phyloP scores from a whole-genome alignment of 257 asterid genomes.

The Solanum pimpinellifolium region DNA sequence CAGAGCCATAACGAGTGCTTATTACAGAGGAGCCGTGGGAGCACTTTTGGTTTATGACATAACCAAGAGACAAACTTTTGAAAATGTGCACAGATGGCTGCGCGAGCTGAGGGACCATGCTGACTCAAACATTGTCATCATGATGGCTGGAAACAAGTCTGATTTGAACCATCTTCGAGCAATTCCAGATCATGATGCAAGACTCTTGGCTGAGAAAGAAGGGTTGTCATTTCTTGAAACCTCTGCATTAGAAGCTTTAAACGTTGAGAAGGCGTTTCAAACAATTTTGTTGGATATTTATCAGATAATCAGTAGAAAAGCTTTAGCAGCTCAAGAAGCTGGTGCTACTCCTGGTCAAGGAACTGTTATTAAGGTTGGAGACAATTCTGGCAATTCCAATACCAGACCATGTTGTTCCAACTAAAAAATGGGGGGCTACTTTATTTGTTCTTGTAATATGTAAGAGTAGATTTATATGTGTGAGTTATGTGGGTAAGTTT shows the following conservation, averaged over 20 bases:
- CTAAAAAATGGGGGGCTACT: not conserved
- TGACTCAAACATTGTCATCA: slow-evolving; percentile 37
- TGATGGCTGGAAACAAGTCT: slow-evolving; percentile 36
- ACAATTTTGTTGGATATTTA: slow-evolving; percentile 33
- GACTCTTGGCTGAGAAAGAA: slow-evolving; percentile 36
- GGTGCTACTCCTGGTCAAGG: slow-evolving; percentile 25
- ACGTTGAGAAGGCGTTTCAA: slow-evolving; percentile 32
- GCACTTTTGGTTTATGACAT: slow-evolving; percentile 35
- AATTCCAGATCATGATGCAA: slow-evolving; percentile 27
- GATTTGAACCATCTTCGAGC: slow-evolving; percentile 32
- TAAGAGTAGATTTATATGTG: not conserved
- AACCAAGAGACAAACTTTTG: slow-evolving; percentile 31
- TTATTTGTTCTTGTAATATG: not conserved
- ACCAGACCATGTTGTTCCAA: slow-evolving; percentile 25
- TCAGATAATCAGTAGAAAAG: slow-evolving; percentile 37
- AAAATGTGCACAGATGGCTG: slow-evolving; percentile 30
- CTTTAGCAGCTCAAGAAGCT: slow-evolving; percentile 37
- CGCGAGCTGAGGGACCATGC: slow-evolving; percentile 36
- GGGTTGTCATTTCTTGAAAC: slow-evolving; percentile 33
- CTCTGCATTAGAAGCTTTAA: slow-evolving; percentile 31
- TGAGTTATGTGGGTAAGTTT: not conserved
- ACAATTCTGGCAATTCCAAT: slow-evolving; percentile 6
- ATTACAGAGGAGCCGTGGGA: slow-evolving; percentile 45
- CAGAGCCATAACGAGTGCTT: slow-evolving; percentile 38
- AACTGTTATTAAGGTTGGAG: slow-evolving; percentile 31